phyloP scores from a whole-genome alignment of 2,329 filamentous ascomycete genomes.

The Cordyceps militaris region DNA sequence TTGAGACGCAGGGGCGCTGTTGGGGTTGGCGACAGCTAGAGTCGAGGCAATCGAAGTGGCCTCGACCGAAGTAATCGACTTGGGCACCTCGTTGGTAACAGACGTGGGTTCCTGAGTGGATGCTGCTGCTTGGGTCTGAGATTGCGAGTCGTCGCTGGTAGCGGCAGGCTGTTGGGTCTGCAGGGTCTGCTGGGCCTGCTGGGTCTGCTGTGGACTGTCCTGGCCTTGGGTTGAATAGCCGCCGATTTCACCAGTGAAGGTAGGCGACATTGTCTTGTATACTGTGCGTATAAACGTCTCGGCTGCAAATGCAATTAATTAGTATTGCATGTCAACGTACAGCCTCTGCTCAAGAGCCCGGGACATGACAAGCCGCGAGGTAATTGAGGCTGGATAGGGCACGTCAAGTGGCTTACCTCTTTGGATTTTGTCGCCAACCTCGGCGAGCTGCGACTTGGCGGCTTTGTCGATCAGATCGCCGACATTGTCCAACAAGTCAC shows the following conservation, averaged over 20 bases:
- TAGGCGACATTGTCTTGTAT: conserved; percentile 34
- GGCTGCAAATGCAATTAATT: background rate
- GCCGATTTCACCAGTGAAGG: conserved; percentile 35
- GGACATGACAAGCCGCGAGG: background rate
- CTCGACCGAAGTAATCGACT: conserved; percentile 18
- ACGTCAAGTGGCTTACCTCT: background rate
- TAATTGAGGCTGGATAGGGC: background rate
- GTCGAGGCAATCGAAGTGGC: conserved; percentile 21
- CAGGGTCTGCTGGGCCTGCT: too few relatives aligned
- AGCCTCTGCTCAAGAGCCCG: background rate
- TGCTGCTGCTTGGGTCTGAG: background rate
- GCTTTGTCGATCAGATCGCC: background rate
- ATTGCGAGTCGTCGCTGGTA: conserved; percentile 1
- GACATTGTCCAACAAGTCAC: conserved; percentile 3
- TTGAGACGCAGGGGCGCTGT: background rate
- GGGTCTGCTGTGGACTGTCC: conserved; percentile 11
- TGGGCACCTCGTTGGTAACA: conserved; percentile 16
- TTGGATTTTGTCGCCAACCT: background rate
- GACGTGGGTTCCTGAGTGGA: conserved; percentile 17
- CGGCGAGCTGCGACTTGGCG: background rate
- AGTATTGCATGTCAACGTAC: background rate
- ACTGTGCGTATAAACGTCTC: conserved; percentile 26
- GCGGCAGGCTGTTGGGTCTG: conserved; percentile 13
- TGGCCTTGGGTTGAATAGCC: conserved; percentile 29
- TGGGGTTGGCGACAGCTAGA: conserved; percentile 14